Base-by-base conservation (phyloP, 352 stramenopile species). In the Blastocystis sp. region DNA sequence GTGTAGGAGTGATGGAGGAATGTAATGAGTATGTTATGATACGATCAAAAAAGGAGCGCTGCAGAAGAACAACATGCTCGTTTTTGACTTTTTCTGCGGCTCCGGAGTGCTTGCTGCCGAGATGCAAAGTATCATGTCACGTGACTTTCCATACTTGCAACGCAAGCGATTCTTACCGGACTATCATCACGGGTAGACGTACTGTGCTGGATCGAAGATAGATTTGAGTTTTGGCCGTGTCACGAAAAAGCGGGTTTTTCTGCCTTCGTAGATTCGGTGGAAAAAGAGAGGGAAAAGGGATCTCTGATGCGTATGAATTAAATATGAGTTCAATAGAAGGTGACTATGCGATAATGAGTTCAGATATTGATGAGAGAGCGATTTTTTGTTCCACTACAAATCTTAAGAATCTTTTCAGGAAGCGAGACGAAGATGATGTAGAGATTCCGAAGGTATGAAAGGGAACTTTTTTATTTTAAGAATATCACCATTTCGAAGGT, bases 11-110 rank as follows among this genome's bases (percentile, higher is more conserved):
- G 16, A 34, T 24, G 20, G 7, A 7, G 2, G 20, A 45, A 73
- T 30, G 20, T 45, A 37, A 13, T n/a, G 41, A 73, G 63, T 85
- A 20, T 85, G 73, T 30, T 85, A 85, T 45, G 63, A 64, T 30
- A 43, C 73, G 7, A 43, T 85, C 53, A 50, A 45, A 30, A 66
- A 69, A 50, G 73, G 47, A 26, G 45, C 30, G 9, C 24, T 64
- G 20, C 55, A 41, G 9, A 50, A 24, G n/a, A 85, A 85, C 73
- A 85, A 85, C 50, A 69, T 85, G 50, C 53, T 85, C 37, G 9
- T 85, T 9, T 85, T 85, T 43, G 73, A 85, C 53, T 85, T 85
- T 55, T 85, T 85, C 54, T 85, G 73, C 16, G 73, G 73, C 9
- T 66, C 47, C 1, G 73, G 73, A 16, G 34, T 85, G 26, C 73